Evolutionary conservation across 2,329 filamentous ascomycete genomes (phyloP).

Genomic region (Beauveria sp.): DNA sequence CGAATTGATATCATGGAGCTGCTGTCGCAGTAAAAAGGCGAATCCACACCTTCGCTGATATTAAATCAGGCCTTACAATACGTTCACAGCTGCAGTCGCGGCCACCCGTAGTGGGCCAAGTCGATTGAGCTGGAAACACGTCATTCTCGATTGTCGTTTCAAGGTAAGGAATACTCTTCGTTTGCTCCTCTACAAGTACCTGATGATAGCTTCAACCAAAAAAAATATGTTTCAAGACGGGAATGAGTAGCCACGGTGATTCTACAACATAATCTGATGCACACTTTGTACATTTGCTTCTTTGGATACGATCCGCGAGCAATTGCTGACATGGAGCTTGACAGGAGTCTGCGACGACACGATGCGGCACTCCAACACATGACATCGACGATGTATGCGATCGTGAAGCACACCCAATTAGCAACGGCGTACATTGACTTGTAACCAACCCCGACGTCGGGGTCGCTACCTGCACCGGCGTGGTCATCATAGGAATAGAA

Average conservation of each 20-base stretch:
- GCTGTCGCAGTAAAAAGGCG: too few species aligned
- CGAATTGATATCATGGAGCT: too few species aligned
- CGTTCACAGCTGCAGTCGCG: background rate
- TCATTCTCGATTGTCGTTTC: background rate
- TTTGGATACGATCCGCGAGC: background rate
- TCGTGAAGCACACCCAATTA: too few species aligned
- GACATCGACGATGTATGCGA: background rate
- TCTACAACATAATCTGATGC: conserved; percentile 16
- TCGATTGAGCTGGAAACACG: background rate
- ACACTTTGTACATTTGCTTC: background rate
- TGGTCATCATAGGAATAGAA: background rate
- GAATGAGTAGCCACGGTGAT: conserved; percentile 28
- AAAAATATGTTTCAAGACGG: conserved; percentile 33
- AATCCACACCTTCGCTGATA: too few species aligned
- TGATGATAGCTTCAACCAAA: conserved; percentile 16
- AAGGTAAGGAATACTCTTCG: background rate
- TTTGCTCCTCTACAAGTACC: background rate
- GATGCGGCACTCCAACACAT: background rate
- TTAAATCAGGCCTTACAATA: background rate
- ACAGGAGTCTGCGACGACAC: background rate
- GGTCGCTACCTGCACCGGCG: background rate
- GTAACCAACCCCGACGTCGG: background rate
- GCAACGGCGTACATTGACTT: background rate
- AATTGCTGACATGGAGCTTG: background rate
- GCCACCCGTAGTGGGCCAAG: background rate